Evolutionary conservation across 2,329 filamentous ascomycete genomes (phyloP), one percentile per base, ranked within the genome.

Genomic region (Pseudogymnoascus sp.): DNA sequence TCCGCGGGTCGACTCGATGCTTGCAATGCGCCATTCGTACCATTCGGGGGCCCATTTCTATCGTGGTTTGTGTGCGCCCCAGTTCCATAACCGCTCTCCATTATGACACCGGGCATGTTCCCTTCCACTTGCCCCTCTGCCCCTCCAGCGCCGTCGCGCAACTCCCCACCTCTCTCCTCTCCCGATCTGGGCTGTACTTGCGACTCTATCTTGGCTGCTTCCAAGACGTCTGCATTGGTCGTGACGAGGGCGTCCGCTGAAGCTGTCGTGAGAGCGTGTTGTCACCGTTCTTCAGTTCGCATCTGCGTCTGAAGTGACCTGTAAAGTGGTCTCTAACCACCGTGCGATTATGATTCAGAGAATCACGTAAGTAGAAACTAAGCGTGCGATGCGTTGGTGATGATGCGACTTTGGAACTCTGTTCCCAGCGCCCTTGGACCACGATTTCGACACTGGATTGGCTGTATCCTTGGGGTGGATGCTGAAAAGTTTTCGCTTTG

Each of bases 11-110:
- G 65, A 68, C 50, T 56, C 50, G 50, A 25, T 67, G 68, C 61
- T 70, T 74, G 64, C 72, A 70, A 18, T 25, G 68, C 69, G 42
- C 78, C 79, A 69, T 80, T 79, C 67, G 76, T 67, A 44, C 78
- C 79, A 67, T 82, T 82, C 62, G 72, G 68, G 66, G 73, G 74
- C 53, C 70, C 64, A 66, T 80, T 77, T 78, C 80, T 80, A 71
- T 84, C 81, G 73, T 85, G 81, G 71, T 85, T 82, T 69, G 79
- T 81, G 72, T 78, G 81, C 70, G 77, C 76, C 68, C 81, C 80
- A 71, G 81, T 81, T 71, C 79, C 78, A 71, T 75, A 76, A 74
- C 80, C 81, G 75, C 80, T 79, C 68, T 84, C 81, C 81, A 84
- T 84, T 69, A 77, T 80, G 76, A 82, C 76, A 70, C 81, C 80